These are phyloP conservation scores for Cordyceps fumosorosea DNA, from an alignment of 2,329 filamentous ascomycete genomes.

Conservation along the genomic window DNA sequence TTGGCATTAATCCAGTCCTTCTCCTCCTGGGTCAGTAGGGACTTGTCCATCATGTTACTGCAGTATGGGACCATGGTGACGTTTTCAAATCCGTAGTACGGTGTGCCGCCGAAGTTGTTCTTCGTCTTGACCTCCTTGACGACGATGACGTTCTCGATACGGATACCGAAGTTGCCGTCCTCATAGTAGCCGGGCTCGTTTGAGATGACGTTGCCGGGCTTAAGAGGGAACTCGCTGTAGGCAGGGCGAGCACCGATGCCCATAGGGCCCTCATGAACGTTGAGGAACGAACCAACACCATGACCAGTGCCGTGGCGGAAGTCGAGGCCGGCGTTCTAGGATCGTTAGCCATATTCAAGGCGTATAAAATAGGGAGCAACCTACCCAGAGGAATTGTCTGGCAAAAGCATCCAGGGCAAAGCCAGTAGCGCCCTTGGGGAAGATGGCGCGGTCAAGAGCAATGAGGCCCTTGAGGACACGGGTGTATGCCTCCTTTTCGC, in stretches of 20 bases:
- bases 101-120: slow-evolving; percentile 86
- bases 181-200: slow-evolving; percentile 97
- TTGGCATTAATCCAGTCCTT: slow-evolving; percentile 84
- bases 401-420: slow-evolving; percentile 86
- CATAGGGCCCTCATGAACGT: slow-evolving; percentile 95
- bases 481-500: slow-evolving; percentile 86
- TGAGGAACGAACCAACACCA: slow-evolving; percentile 89
- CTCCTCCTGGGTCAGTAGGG: slow-evolving; percentile 65
- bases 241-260: slow-evolving; percentile 89
- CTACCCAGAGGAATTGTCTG: slow-evolving; percentile 85
- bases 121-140: slow-evolving; percentile 82
- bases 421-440: slow-evolving; percentile 91
- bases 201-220: slow-evolving; percentile 90
- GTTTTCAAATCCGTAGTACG: slow-evolving; percentile 91
- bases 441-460: slow-evolving; percentile 75
- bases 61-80: slow-evolving; percentile 97
- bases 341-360: slow-evolving; percentile 17
- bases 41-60: slow-evolving; percentile 73
- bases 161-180: slow-evolving; percentile 88
- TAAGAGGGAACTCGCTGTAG: slow-evolving; percentile 82
- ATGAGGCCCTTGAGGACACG: slow-evolving; percentile 93
- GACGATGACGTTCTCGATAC: slow-evolving; percentile 94
- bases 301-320: slow-evolving; percentile 96
- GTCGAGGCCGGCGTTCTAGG: slow-evolving; percentile 64
- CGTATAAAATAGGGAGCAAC: slow-evolving; percentile 16